Conservation (phyloP, 225 moss, liverwort and hornwort genomes). For the Anthoceros angustus region DNA sequence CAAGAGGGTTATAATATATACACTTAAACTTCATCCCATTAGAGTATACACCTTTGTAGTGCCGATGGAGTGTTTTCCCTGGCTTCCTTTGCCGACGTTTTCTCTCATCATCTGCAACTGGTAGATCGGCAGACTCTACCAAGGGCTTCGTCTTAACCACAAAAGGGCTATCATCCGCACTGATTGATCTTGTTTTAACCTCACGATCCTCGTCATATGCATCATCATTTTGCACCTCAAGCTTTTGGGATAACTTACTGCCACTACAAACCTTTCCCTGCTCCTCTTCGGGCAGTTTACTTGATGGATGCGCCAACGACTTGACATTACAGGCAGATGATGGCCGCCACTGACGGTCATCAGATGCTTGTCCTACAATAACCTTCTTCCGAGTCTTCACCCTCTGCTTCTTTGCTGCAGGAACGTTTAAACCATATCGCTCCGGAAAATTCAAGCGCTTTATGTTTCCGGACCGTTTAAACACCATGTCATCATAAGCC, state of each 20-base stretch:
- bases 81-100: constrained; percentile 2
- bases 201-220: background rate
- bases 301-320: no score
- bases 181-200: background rate
- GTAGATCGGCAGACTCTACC: background rate
- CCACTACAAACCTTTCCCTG: background rate
- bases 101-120: background rate
- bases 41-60: constrained; percentile 66
- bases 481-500: constrained; percentile 2
- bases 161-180: background rate
- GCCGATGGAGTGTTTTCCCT: background rate
- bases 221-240: background rate
- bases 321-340: no score
- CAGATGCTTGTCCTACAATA: background rate
- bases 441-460: background rate
- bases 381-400: background rate
- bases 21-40: constrained; percentile 78
- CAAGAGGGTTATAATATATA: constrained; percentile 65
- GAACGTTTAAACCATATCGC: background rate
- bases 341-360: background rate
- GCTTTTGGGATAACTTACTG: no score
- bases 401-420: constrained; percentile 2
- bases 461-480: background rate
- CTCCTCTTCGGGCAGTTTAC: background rate
- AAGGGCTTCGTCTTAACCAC: background rate